phyloP scores from a whole-genome alignment of 2,329 filamentous ascomycete genomes.

The Aphanoascus verrucosus region DNA sequence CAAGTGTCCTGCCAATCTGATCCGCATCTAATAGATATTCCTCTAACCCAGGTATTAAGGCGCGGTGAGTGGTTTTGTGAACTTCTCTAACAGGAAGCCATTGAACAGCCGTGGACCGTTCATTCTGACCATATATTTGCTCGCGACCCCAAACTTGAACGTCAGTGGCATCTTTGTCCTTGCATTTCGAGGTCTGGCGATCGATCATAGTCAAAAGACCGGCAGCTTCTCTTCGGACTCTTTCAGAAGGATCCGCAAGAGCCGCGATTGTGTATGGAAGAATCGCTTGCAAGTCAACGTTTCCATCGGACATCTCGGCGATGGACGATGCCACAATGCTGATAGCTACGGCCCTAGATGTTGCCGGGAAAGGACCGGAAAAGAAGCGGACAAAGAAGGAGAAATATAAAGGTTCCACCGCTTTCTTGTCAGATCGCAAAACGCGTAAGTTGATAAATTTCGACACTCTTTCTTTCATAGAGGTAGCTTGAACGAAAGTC shows the following conservation, averaged over 20 bases:
- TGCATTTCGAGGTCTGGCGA: constrained; percentile 39
- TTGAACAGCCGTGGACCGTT: constrained; percentile 39
- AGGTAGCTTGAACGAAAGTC: constrained; percentile 27
- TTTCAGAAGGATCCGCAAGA: constrained; percentile 62
- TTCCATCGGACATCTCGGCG: constrained; percentile 39
- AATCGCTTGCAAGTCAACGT: constrained; percentile 61
- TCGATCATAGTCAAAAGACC: constrained; percentile 52
- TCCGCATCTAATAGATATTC: constrained; percentile 73
- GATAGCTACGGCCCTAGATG: constrained; percentile 59
- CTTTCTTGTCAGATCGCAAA: constrained; percentile 34
- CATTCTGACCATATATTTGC: constrained; percentile 52
- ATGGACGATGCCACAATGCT: constrained; percentile 51
- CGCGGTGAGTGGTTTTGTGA: constrained; percentile 51
- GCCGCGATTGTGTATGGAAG: constrained; percentile 71
- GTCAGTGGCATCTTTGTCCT: constrained; percentile 29
- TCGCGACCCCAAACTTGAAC: constrained; percentile 49
- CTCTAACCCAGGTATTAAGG: constrained; percentile 66
- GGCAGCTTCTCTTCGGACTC: constrained; percentile 65
- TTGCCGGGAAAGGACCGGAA: constrained; percentile 58
- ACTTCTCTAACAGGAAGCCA: constrained; percentile 51
- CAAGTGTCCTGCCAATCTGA: constrained; percentile 56
- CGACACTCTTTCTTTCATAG: constrained; percentile 24
- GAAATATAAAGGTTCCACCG: constrained; percentile 55
- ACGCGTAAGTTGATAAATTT: constrained; percentile 31
- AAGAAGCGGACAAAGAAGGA: constrained; percentile 68